Evolutionary conservation across 2,329 filamentous ascomycete genomes (phyloP).

Genomic region (Tolypocladium pustulatum): DNA sequence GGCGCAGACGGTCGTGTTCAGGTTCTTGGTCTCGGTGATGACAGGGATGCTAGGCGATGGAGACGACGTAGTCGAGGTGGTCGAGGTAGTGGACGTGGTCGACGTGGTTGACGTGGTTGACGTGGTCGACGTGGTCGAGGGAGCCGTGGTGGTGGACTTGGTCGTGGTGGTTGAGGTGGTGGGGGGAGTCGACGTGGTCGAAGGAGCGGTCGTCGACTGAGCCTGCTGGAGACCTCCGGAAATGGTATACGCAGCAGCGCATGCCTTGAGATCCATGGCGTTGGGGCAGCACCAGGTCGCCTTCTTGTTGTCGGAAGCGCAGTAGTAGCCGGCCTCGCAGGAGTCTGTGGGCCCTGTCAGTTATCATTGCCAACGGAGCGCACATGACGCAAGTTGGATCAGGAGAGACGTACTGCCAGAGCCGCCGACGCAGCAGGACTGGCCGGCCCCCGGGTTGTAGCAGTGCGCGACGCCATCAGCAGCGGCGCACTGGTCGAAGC

Average conservation of each 20-base stretch:
- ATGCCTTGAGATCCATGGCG: slow-evolving; percentile 39
- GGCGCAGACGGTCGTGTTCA: slow-evolving; percentile 16
- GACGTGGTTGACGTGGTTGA: slow-evolving; percentile 11
- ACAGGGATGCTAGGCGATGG: slow-evolving; percentile 12
- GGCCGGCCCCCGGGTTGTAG: slow-evolving; percentile 39
- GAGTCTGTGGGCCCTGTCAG: slow-evolving; percentile 32
- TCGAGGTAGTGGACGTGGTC: too few relatives aligned
- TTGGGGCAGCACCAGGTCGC: slow-evolving; percentile 53
- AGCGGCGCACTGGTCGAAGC: slow-evolving; percentile 38
- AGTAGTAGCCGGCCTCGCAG: slow-evolving; percentile 52
- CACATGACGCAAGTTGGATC: background rate
- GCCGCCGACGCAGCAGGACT: slow-evolving; percentile 47
- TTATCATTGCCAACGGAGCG: background rate
- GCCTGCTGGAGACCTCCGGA: slow-evolving; percentile 31
- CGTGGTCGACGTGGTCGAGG: slow-evolving; percentile 18
- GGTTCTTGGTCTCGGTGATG: slow-evolving; percentile 9
- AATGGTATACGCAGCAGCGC: slow-evolving; percentile 42
- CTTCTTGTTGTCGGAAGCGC: slow-evolving; percentile 39
- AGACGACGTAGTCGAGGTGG: slow-evolving; percentile 15
- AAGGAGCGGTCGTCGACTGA: slow-evolving; percentile 18
- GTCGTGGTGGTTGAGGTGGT: slow-evolving; percentile 12
- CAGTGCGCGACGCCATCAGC: slow-evolving; percentile 43
- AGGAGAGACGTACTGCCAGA: slow-evolving; percentile 39
- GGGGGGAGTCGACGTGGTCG: slow-evolving; percentile 11
- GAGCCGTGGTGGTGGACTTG: slow-evolving; percentile 3